These are phyloP conservation scores for Scutellaria barbata DNA, from an alignment of 257 asterid genomes.

Conservation along the genomic window DNA sequence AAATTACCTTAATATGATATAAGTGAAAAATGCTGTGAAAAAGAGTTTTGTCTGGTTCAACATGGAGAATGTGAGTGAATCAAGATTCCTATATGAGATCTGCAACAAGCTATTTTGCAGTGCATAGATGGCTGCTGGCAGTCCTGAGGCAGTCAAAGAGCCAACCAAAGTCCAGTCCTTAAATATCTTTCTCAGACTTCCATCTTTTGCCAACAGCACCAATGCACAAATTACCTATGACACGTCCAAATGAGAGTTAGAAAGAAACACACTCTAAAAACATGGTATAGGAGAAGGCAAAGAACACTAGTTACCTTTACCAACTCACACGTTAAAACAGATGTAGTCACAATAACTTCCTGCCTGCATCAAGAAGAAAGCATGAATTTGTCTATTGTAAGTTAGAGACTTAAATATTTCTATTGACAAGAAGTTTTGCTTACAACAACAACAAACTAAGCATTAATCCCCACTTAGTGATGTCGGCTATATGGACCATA, in stretches of 20 bases:
- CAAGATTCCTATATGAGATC: conserved; percentile 88
- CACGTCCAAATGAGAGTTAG: conserved; percentile 33
- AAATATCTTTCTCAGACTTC: conserved; percentile 64
- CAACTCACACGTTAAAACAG: conserved; percentile 83
- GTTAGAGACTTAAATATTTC: conserved; percentile 7
- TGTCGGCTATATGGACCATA: too few species aligned
- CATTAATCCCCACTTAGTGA: too few species aligned
- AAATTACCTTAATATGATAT: conserved; percentile 76
- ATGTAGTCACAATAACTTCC: conserved; percentile 89
- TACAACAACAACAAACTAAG: too few species aligned
- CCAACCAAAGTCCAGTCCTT: conserved; percentile 85
- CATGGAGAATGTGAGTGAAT: conserved; percentile 95
- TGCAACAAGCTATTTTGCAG: conserved; percentile 96
- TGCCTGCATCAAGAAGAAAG: conserved; percentile 62
- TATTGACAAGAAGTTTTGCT: neutral
- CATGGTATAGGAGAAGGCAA: conserved; percentile 14
- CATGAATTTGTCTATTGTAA: conserved; percentile 10
- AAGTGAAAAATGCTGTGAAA: conserved; percentile 91
- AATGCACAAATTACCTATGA: conserved; percentile 84
- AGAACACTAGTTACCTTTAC: conserved; percentile 67
- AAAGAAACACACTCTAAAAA: conserved; percentile 22
- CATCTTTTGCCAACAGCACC: conserved; percentile 77
- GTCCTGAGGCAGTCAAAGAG: conserved; percentile 92
- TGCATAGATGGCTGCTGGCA: conserved; percentile 96
- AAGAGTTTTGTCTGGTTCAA: conserved; percentile 96